Evolutionary conservation across 805 yeast species (phyloP), one percentile per base, ranked within the genome.

Genomic region (Vanderwaltozyma tropicalis): DNA sequence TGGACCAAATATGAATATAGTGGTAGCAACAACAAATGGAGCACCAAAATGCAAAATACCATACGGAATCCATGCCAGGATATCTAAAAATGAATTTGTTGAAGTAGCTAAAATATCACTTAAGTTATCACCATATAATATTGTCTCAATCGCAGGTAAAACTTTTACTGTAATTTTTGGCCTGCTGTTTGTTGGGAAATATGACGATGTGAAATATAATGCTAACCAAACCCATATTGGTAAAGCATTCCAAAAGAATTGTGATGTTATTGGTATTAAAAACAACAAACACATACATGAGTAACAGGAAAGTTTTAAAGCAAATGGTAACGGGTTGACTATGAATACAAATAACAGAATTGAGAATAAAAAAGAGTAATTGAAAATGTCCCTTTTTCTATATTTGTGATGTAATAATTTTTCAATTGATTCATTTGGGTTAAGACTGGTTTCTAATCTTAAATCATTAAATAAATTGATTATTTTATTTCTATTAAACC

Each of bases 1-100:
- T 8, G 97, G 96, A 1, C 84, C 96, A 69, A 86, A 89, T 22
- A 89, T 46, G 52, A 85, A 89, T 32, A 85, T 62, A 36, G 86
- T 55, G 2, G 67, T 73, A 0, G 96, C 88, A 28, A 84, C 83
- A 7, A 89, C 74, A 53, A 87, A 86, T 4, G 98, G 97, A 14
- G 84, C 73, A n/a, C 83, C 76, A 52, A 83, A 89, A 63, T 89
- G 98, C 40, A 83, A 67, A 13, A 89, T 57, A 2, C 98, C 98
- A 57, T 89, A 89, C 1, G 98, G 97, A 30, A 88, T 60, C 95
- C 95, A 87, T 6, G 96, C 95, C 34, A 84, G 49, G 14, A 88
- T 67, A 55, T 88, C 96, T 39, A 84, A 64, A 4, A 75, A 48
- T 2, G 80, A 57, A 42, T 68, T 73, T 16, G 80, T 76, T 14